Evolutionary conservation across 2,329 filamentous ascomycete species (phyloP).

Genomic region (Tolypocladium capitatum): DNA sequence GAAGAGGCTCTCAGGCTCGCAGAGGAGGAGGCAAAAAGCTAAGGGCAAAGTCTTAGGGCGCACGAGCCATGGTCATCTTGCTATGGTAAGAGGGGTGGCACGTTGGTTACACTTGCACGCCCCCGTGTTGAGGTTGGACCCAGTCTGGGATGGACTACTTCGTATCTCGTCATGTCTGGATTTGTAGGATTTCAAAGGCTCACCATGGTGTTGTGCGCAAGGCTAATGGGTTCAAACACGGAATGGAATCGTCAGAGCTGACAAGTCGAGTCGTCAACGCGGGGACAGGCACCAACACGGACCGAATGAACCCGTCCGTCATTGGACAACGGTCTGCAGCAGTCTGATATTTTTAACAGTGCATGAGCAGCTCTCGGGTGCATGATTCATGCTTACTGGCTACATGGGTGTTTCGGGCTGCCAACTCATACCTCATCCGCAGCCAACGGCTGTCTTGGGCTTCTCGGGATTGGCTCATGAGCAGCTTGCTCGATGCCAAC

Average conservation of each 20-base stretch:
- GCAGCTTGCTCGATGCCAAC: not conserved
- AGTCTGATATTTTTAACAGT: not conserved
- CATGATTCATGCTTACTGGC: not conserved
- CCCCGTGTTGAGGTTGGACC: not conserved
- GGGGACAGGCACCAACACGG: not conserved
- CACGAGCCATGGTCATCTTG: not conserved
- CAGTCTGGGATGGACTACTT: not conserved
- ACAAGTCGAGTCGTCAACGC: not conserved
- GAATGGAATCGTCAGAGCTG: not conserved
- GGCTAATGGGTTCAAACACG: not conserved
- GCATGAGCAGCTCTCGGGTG: not conserved
- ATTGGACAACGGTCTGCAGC: not conserved
- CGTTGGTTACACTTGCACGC: not conserved
- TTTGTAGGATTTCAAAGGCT: not conserved
- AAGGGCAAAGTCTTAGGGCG: not conserved
- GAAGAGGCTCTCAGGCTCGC: constrained; percentile 21
- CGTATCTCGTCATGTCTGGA: not conserved
- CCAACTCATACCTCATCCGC: not conserved
- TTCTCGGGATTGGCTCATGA: not conserved
- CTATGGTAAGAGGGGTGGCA: not conserved
- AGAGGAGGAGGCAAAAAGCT: constrained; percentile 14
- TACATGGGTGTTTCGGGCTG: constrained; percentile 1
- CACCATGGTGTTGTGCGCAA: not conserved
- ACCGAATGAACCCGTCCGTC: not conserved
- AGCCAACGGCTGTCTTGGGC: not conserved